Evolutionary conservation across 441 rosid species (phyloP).

Genomic region (Macaranga tanarius): DNA sequence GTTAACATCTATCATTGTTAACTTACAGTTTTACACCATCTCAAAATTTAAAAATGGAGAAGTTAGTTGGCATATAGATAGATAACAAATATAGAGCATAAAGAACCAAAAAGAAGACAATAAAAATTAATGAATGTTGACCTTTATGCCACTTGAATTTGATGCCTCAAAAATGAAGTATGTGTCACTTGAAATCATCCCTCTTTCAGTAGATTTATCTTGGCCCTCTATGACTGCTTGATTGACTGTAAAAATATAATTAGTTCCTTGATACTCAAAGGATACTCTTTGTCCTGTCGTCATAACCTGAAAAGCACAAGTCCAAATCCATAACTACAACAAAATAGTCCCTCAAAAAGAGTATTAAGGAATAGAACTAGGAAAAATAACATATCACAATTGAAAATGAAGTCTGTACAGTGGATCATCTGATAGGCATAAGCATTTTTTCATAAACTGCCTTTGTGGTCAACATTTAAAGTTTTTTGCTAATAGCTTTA

Average conservation of each 20-base stretch:
- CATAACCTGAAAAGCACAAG: constrained; percentile 64
- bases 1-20: not conserved
- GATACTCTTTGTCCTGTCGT: constrained; percentile 83
- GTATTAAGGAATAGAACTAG: not conserved
- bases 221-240: constrained; percentile 76
- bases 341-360: not conserved
- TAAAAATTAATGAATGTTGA: constrained; percentile 26
- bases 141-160: constrained; percentile 93
- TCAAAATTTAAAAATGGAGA: constrained; percentile 4
- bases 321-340: constrained; percentile 3
- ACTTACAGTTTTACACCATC: not conserved
- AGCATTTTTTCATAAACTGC: not conserved
- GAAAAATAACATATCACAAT: not conserved
- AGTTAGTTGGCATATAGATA: not conserved
- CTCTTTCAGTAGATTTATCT: constrained; percentile 75
- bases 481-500: not conserved
- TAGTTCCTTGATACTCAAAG: constrained; percentile 91
- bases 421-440: not conserved
- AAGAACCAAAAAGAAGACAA: not conserved
- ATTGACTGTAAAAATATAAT: constrained; percentile 81
- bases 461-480: not conserved
- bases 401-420: not conserved
- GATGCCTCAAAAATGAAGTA: constrained; percentile 89
- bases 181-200: constrained; percentile 73
- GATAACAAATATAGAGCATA: not conserved